These are phyloP conservation scores for Fusarium sp. DNA, from an alignment of 2,329 filamentous ascomycete species.

Conservation along the genomic window DNA sequence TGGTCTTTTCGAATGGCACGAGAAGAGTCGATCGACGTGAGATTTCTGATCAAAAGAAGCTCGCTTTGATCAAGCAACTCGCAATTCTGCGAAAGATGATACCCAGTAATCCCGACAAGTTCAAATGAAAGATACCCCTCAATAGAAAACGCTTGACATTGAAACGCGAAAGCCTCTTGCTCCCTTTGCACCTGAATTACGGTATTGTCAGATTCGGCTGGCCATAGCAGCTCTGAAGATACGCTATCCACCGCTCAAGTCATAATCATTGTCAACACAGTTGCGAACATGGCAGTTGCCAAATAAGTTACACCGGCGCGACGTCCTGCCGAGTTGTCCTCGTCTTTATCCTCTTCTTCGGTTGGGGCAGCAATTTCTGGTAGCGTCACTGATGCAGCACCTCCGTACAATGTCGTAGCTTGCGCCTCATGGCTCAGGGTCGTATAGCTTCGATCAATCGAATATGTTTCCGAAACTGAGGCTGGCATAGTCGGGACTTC, in stretches of 20 bases:
- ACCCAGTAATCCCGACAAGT: constrained; percentile 72
- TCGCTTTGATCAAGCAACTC: constrained; percentile 77
- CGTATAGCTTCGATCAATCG: constrained; percentile 13
- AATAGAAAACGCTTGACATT: background rate
- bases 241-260: background rate
- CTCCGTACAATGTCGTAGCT: constrained; percentile 5
- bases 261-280: background rate
- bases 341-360: background rate
- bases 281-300: background rate
- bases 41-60: constrained; percentile 75
- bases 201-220: background rate
- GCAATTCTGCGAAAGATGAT: constrained; percentile 78
- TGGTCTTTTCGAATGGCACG: constrained; percentile 77
- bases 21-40: constrained; percentile 72
- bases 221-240: background rate
- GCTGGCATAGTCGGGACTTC: constrained; percentile 16
- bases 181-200: background rate
- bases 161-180: background rate
- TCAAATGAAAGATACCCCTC: constrained; percentile 51
- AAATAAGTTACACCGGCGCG: background rate
- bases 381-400: constrained; percentile 1
- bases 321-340: background rate
- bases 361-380: constrained; percentile 10
- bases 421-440: constrained; percentile 10
- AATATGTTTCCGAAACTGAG: constrained; percentile 1